A percentile compares a stretch with the other conserved stretches of the same genome.
phyloP scores from a whole-genome alignment of 2,329 filamentous ascomycete species.

The Leptographium radiaticola region DNA sequence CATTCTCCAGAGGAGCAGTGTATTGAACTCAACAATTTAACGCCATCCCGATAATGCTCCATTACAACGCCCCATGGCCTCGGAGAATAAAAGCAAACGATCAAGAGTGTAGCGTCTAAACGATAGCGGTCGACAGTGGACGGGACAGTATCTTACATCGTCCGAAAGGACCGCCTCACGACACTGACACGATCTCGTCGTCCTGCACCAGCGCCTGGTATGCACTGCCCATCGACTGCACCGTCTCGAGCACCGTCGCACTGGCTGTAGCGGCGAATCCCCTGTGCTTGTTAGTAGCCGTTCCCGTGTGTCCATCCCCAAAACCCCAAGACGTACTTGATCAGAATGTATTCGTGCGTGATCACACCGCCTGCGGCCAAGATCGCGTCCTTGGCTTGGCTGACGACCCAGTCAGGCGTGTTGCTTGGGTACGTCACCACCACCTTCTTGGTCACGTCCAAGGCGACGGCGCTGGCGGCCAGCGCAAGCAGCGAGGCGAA shows the following conservation, averaged over 20 bases:
- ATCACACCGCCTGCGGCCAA: conserved; percentile 58
- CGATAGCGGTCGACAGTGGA: too few relatives aligned
- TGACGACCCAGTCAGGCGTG: conserved; percentile 53
- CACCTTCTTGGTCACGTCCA: conserved; percentile 58
- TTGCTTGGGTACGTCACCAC: conserved; percentile 65
- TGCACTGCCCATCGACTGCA: conserved; percentile 47
- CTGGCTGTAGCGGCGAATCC: conserved; percentile 68
- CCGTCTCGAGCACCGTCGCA: conserved; percentile 51
- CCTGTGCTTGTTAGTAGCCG: conserved; percentile 27
- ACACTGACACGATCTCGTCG: conserved; percentile 51
- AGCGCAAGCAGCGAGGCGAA: conserved; percentile 43
- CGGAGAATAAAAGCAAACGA: too few relatives aligned
- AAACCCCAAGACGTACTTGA: conserved; percentile 40
- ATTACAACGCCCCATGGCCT: too few relatives aligned
- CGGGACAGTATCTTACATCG: background rate
- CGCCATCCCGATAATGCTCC: too few relatives aligned
- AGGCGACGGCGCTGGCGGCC: conserved; percentile 44
- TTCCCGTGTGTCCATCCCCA: too few relatives aligned
- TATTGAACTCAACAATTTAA: too few relatives aligned
- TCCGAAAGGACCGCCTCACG: background rate
- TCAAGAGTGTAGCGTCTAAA: too few relatives aligned
- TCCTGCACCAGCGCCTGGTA: conserved; percentile 62
- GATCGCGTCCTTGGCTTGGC: conserved; percentile 60
- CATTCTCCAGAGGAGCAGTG: too few relatives aligned
- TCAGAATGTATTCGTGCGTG: conserved; percentile 60